A percentile compares a stretch with the other conserved stretches of the same genome.
phyloP scores from a whole-genome alignment of 192 early-diverging fungal species.

The Podila verticillata region DNA sequence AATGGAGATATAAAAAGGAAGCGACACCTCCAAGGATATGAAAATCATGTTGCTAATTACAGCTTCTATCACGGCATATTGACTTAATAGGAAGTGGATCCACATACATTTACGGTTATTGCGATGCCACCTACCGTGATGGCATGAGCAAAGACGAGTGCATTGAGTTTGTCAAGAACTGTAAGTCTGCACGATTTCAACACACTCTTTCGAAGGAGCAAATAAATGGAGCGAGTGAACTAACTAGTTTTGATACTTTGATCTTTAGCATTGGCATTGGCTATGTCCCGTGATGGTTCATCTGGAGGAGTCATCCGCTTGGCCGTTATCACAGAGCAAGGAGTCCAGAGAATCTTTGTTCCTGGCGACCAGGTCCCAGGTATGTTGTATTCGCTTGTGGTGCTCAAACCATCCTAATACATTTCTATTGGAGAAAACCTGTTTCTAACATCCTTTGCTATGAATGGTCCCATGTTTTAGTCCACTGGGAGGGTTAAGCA shows the following conservation, averaged over 20 bases:
- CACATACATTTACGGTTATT: conserved; percentile 98
- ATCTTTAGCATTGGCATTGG: conserved; percentile 82
- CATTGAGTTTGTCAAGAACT: conserved; percentile 93
- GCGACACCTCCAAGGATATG: neutral
- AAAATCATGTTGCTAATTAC: neutral
- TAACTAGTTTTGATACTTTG: neutral
- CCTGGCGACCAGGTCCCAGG: conserved; percentile 82
- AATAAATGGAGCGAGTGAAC: neutral
- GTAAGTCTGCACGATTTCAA: too few relatives aligned
- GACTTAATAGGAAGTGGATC: conserved; percentile 80
- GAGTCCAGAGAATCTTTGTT: conserved; percentile 89
- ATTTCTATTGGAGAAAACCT: neutral
- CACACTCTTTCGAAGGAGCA: neutral
- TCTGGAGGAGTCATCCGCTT: conserved; percentile 96
- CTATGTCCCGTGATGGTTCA: conserved; percentile 96
- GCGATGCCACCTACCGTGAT: conserved; percentile 85
- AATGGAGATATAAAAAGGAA: neutral
- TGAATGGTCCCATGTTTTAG: neutral
- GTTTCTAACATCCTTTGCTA: neutral
- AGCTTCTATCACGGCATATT: too few relatives aligned
- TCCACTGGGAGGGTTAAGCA: conserved; percentile 40
- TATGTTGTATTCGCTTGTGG: conserved; percentile 13
- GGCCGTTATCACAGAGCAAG: conserved; percentile 90
- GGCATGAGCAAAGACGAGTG: conserved; percentile 89
- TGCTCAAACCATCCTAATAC: too few relatives aligned